phyloP scores from a whole-genome alignment of 1,139 yeast genomes.

The Sugiyamaella grinbergsii region DNA sequence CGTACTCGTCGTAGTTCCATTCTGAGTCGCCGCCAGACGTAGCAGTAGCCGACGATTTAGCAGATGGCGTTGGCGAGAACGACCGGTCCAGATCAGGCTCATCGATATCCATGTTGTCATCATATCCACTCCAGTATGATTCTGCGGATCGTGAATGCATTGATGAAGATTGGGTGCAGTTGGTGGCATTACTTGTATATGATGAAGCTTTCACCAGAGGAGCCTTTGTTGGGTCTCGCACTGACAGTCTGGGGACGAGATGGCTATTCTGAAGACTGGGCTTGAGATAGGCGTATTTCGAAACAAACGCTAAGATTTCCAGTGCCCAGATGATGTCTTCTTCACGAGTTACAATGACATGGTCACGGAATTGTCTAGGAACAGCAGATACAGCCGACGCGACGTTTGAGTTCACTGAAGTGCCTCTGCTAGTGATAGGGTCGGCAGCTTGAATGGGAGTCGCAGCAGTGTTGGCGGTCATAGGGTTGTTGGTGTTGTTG shows the following conservation, averaged over 20 bases:
- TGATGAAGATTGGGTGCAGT: not conserved
- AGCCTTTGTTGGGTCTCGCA: constrained; percentile 37
- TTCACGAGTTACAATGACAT: constrained; percentile 80
- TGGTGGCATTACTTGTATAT: too few relatives aligned
- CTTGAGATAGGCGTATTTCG: constrained; percentile 83
- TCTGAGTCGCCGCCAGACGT: not conserved
- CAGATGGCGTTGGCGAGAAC: not conserved
- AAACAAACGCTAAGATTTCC: constrained; percentile 87
- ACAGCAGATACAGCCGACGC: constrained; percentile 21
- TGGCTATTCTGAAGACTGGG: constrained; percentile 73
- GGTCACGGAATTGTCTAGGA: constrained; percentile 64
- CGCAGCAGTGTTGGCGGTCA: not conserved
- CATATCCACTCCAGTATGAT: constrained; percentile 22
- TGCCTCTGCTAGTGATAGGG: constrained; percentile 11
- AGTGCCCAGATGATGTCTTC: constrained; percentile 95
- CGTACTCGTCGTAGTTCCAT: constrained; percentile 64
- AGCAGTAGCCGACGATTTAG: not conserved
- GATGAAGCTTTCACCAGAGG: constrained; percentile 21
- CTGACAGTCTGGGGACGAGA: constrained; percentile 49
- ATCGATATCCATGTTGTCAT: constrained; percentile 41
- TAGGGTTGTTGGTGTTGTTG: too few relatives aligned
- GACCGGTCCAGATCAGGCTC: too few relatives aligned
- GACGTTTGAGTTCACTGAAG: constrained; percentile 7
- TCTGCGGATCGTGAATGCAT: constrained; percentile 15
- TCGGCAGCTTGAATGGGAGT: not conserved